Base-by-base conservation (phyloP, 2,329 filamentous ascomycete species). In the Alternaria conjuncta region DNA sequence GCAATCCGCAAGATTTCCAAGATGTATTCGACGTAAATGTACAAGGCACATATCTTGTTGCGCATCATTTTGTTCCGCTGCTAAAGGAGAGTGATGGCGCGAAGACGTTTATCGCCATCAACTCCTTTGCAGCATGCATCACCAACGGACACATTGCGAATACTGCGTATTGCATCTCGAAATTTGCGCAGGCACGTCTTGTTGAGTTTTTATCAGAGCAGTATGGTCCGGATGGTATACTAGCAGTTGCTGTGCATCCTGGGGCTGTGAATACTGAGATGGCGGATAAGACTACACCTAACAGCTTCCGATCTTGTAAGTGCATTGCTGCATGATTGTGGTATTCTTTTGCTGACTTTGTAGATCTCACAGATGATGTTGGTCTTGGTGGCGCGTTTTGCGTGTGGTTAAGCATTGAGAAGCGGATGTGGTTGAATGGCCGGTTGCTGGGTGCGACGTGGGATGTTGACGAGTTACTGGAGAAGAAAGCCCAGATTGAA, bases 101-200 rank as follows among this genome's bases (percentile, higher is more conserved):
- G 18, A 75, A 69, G 56, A 69, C 53, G 9, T 75, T 78, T 54
- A 68, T 77, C 21, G 72, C 65, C 1, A 69, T 77, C 3, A 66
- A 68, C 1, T 72, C 69, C 4, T 81, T 78, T 61, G 77, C 75
- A 20, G 74, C 69, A 6, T 78, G 72, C 10, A 80, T 82, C 5
- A 73, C 79, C 3, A 70, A 72, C 7, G 82, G 81, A 0, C 73
- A 77, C 6, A 79, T 82, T 51, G 82, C 80, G 2, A 83, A 82
- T 63, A 72, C 71, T 7, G 72, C 70, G 32, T 76, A 77, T 54
- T 77, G 72, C 49, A 50, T 78, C 0, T 72, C 68, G 13, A 77
- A 77, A 51, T 72, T 77, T 55, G 74, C 75, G 18, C 75, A 76
- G 28, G 70, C 63, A 5, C 53, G 77, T 11, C 23, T 78, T 4